Base-by-base conservation (phyloP, 371 early-diverging fungal genomes). In the Syncephalastrum racemosum region DNA sequence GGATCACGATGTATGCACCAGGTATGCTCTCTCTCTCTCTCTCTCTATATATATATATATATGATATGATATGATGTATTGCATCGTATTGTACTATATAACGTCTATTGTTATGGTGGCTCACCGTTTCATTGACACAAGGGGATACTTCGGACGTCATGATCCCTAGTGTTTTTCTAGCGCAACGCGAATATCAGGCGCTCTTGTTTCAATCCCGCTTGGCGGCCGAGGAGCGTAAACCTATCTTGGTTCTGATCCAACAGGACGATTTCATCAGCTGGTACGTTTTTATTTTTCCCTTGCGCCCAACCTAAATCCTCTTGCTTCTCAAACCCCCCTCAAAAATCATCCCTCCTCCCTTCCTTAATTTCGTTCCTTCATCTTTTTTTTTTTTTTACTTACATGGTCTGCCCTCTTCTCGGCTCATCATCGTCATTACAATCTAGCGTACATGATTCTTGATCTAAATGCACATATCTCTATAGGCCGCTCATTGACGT, bases 1-100 rank as follows among this genome's bases (percentile, higher is more conserved):
- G 92, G 58, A 81, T 95, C 54, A 93, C 94, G 56, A 95, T 95
- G 96, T 94, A 90, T 73, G 87, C 94, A 20, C 81, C 86, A 49
- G 85, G 88, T 84, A 76, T 73, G 5, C 8, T 10, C 16, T 3
- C 40, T 56, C 5, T 16, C 10, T 3, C 7, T 53, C 14, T 3
- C 46, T 27, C 22, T 56, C 4, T 56, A 22, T 16, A 36, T 36
- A 6, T 7, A 23, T 12, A 41, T 36, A 18, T 8, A 44, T 25
- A 4, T 2, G 25, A 2, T 25, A 25, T 25, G 5, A 6, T 27
- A 7, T 27, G 3, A 6, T 27, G 27, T 27, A 27, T 27, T 27
- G 3, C 3, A 27, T 27, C 7, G 27, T 7, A 27, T 27, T 27
- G 27, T 27, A 27, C 27, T 27, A 7, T 27, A 7, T 3, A 0